Evolutionary conservation across 352 stramenopile species (phyloP).

Genomic region (Bremia lactucae): DNA sequence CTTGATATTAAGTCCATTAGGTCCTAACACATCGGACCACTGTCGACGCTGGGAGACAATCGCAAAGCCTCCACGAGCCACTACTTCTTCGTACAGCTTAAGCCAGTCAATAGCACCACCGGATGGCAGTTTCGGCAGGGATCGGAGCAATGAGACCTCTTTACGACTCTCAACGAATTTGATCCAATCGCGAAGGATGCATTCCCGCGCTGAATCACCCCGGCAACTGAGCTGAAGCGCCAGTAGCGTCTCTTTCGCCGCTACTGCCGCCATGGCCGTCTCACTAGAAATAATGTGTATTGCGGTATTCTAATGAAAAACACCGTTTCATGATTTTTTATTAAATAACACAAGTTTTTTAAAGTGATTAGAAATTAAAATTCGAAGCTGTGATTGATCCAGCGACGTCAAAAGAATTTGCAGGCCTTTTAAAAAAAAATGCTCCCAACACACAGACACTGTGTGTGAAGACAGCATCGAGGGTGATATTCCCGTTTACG

Average conservation of each 20-base stretch:
- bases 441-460: no score
- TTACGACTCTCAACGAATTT: constrained; percentile 39
- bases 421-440: no score
- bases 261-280: neutral
- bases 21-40: constrained; percentile 41
- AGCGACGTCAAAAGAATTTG: no score
- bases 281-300: neutral
- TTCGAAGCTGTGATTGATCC: no score
- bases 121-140: constrained; percentile 39
- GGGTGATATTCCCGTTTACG: no score
- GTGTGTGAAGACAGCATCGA: no score
- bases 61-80: constrained; percentile 44
- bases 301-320: no score
- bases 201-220: constrained; percentile 47
- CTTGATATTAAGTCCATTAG: constrained; percentile 43
- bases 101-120: constrained; percentile 60
- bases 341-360: no score
- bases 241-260: constrained; percentile 31
- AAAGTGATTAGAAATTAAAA: no score
- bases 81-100: constrained; percentile 74
- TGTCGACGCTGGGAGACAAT: constrained; percentile 38
- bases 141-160: constrained; percentile 33
- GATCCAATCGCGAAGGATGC: constrained; percentile 45
- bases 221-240: constrained; percentile 61
- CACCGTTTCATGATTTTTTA: no score